Conservation (phyloP, 2,329 filamentous ascomycete genomes). For the Hymenoscyphus infarciens region DNA sequence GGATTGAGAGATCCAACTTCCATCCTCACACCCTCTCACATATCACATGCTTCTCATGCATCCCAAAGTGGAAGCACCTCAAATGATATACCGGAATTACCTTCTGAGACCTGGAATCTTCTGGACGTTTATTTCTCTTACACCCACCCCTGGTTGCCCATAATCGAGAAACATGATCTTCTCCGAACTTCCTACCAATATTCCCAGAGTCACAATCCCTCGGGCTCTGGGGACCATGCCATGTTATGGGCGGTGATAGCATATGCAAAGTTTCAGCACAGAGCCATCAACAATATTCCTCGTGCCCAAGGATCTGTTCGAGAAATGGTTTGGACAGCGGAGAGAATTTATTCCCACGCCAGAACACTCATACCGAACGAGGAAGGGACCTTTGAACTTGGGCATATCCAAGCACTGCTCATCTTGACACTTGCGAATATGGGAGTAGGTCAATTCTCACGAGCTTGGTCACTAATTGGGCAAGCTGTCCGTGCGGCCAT, state of each 20-base stretch:
- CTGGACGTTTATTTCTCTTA: constrained; percentile 73
- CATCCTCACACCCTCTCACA: constrained; percentile 7
- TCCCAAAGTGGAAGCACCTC: constrained; percentile 12
- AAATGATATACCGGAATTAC: constrained; percentile 27
- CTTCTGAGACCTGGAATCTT: constrained; percentile 41
- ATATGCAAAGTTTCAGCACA: constrained; percentile 51
- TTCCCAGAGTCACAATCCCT: constrained; percentile 22
- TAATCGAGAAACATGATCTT: constrained; percentile 59
- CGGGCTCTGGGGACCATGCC: constrained; percentile 43
- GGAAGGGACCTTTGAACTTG: constrained; percentile 46
- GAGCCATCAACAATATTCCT: constrained; percentile 31
- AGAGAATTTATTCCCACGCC: constrained; percentile 49
- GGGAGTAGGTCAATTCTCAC: constrained; percentile 50
- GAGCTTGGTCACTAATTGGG: constrained; percentile 63
- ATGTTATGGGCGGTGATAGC: constrained; percentile 59
- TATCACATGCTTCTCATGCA: constrained; percentile 21
- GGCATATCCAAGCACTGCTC: constrained; percentile 54
- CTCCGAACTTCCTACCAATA: constrained; percentile 34
- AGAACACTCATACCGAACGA: constrained; percentile 47
- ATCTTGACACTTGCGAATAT: constrained; percentile 61
- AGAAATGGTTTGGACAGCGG: constrained; percentile 29
- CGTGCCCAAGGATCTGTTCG: constrained; percentile 24
- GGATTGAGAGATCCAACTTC: constrained; percentile 5
- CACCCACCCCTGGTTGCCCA: constrained; percentile 73
- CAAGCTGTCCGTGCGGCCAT: constrained; percentile 55